A percentile compares a stretch with the other conserved stretches of the same genome.
These are phyloP conservation scores for Mycena haematopus DNA, from an alignment of 768 basidiomycete species.

Conservation along the genomic window DNA sequence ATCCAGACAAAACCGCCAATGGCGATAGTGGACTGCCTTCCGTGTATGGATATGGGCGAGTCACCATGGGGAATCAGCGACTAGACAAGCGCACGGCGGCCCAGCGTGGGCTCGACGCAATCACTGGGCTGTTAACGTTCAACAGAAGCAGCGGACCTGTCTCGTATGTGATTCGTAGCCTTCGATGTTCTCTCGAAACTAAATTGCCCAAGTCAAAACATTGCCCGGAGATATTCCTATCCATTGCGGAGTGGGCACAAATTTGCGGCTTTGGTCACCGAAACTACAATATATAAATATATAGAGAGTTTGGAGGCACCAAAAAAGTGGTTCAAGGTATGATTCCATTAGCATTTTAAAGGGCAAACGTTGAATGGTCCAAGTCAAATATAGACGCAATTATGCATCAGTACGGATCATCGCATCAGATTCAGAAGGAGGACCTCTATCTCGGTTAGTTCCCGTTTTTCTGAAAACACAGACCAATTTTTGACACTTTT, in stretches of 20 bases:
- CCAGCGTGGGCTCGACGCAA: conserved; percentile 61
- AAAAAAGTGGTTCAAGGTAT: conserved; percentile 65
- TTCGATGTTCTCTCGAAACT: neutral
- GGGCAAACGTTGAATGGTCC: conserved; percentile 59
- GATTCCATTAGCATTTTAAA: no score
- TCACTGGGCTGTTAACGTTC: conserved; percentile 57
- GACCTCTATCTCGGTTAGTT: conserved; percentile 60
- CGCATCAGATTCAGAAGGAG: conserved; percentile 60
- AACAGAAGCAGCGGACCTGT: conserved; percentile 41
- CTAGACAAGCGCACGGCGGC: conserved; percentile 65
- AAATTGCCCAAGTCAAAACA: conserved; percentile 44
- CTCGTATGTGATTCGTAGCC: conserved; percentile 42
- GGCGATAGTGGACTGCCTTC: conserved; percentile 59
- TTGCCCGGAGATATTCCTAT: conserved; percentile 61
- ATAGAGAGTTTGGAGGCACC: conserved; percentile 67
- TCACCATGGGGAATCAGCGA: conserved; percentile 52
- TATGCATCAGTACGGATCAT: conserved; percentile 56
- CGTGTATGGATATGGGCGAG: conserved; percentile 67
- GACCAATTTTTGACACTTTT: neutral
- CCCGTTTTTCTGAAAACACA: neutral
- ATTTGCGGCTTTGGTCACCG: conserved; percentile 69
- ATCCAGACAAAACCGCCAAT: conserved; percentile 53
- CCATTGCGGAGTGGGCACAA: conserved; percentile 70
- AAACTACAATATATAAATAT: conserved; percentile 73
- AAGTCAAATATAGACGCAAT: conserved; percentile 70